phyloP scores from a whole-genome alignment of 73 alveolate species.

The Blepharisma japonicum region DNA sequence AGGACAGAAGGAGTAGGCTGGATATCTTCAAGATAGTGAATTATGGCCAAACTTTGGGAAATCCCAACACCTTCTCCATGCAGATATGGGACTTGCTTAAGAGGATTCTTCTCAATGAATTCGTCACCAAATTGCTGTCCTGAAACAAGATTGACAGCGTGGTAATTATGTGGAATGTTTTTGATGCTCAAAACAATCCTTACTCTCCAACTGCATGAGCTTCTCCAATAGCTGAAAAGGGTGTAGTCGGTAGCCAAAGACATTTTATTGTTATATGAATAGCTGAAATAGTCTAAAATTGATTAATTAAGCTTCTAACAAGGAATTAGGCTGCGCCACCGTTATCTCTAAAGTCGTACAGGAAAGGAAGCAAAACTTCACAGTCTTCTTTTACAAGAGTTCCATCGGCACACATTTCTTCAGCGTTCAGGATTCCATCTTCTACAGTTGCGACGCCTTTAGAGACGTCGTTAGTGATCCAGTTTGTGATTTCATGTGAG shows the following conservation, averaged over 20 bases:
- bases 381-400: too few relatives aligned
- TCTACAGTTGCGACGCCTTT: too few relatives aligned
- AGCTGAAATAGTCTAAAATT: background rate
- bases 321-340: too few relatives aligned
- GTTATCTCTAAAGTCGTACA: too few relatives aligned
- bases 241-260: conserved; percentile 7
- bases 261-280: conserved; percentile 21
- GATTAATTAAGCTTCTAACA: background rate
- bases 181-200: conserved; percentile 56
- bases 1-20: conserved; percentile 45
- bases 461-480: too few relatives aligned
- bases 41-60: conserved; percentile 53
- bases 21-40: conserved; percentile 61
- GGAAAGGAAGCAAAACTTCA: too few relatives aligned
- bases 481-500: too few relatives aligned
- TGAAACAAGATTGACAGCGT: conserved; percentile 44
- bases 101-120: conserved; percentile 50
- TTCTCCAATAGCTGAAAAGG: conserved; percentile 58
- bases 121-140: conserved; percentile 52
- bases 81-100: conserved; percentile 42
- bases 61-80: conserved; percentile 38
- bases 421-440: too few relatives aligned
- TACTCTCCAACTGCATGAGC: conserved; percentile 62
- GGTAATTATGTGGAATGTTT: conserved; percentile 46
- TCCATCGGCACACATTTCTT: too few relatives aligned